phyloP scores from a whole-genome alignment of 164 flowering plant species.

The Stephania cephalantha region DNA sequence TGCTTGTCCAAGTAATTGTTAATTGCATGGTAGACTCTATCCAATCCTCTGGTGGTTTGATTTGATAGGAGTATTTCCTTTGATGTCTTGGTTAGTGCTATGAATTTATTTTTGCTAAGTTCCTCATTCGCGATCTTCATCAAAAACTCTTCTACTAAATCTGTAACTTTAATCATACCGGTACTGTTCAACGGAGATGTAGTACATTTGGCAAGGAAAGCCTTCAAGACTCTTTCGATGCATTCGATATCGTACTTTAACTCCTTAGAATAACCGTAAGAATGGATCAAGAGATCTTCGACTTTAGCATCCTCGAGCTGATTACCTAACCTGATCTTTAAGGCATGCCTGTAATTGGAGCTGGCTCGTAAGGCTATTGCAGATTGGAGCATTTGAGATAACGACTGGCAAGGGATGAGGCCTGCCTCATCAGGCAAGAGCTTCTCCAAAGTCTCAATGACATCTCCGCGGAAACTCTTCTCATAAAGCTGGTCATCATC shows the following conservation, averaged over 20 bases:
- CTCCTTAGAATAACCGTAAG: conserved; percentile 41
- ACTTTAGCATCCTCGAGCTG: conserved; percentile 49
- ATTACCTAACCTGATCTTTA: conserved; percentile 56
- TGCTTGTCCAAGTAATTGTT: conserved; percentile 57
- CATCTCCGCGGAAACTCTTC: conserved; percentile 28
- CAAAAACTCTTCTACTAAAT: conserved; percentile 50
- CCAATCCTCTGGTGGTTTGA: conserved; percentile 31
- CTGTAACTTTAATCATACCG: conserved; percentile 42
- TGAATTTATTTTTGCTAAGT: conserved; percentile 33
- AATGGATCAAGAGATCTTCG: conserved; percentile 49
- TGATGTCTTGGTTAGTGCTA: conserved; percentile 38
- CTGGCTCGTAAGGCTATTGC: conserved; percentile 41
- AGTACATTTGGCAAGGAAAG: conserved; percentile 32
- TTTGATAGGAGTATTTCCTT: conserved; percentile 20
- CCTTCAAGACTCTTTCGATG: conserved; percentile 48
- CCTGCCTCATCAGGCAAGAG: conserved; percentile 49
- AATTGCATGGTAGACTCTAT: conserved; percentile 64
- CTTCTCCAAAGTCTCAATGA: conserved; percentile 59
- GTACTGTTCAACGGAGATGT: conserved; percentile 12
- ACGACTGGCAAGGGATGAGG: conserved; percentile 36
- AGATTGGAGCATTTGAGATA: conserved; percentile 52
- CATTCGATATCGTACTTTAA: conserved; percentile 48
- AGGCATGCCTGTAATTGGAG: conserved; percentile 34
- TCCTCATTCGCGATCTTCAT: conserved; percentile 51
- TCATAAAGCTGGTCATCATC: not conserved